A percentile compares a stretch with the other conserved stretches of the same genome.
These are phyloP conservation scores for Xylaria acuta DNA, from an alignment of 495 filamentous ascomycete species.

Conservation along the genomic window DNA sequence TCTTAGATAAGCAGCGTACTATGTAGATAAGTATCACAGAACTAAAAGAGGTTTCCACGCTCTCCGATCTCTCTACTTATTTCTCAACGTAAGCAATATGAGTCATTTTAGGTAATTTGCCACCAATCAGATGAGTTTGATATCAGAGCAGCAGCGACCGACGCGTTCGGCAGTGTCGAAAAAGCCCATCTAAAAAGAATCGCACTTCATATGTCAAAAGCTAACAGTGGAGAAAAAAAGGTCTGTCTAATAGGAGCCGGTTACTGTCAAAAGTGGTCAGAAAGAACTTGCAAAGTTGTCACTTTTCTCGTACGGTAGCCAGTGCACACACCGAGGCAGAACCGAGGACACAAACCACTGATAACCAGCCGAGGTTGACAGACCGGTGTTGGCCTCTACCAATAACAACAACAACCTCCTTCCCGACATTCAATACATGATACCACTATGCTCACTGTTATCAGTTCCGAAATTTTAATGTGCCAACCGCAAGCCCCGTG, in stretches of 20 bases:
- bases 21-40: background rate
- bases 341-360: background rate
- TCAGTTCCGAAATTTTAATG: background rate
- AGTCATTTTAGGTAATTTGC: background rate
- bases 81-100: background rate
- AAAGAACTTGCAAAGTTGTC: background rate
- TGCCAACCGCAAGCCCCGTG: background rate
- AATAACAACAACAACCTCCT: too few relatives aligned
- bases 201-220: background rate
- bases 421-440: background rate
- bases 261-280: background rate
- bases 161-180: background rate
- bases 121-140: background rate
- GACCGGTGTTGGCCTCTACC: background rate
- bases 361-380: background rate
- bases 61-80: background rate
- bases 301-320: background rate
- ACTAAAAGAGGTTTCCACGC: background rate
- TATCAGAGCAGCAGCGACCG: background rate
- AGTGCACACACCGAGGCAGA: background rate
- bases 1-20: background rate
- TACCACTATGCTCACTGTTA: background rate
- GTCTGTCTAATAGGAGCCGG: background rate
- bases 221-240: background rate
- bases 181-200: slow-evolving; percentile 1